Conservation (phyloP, 345 rosid species). For the Eucalyptus urophylla region DNA sequence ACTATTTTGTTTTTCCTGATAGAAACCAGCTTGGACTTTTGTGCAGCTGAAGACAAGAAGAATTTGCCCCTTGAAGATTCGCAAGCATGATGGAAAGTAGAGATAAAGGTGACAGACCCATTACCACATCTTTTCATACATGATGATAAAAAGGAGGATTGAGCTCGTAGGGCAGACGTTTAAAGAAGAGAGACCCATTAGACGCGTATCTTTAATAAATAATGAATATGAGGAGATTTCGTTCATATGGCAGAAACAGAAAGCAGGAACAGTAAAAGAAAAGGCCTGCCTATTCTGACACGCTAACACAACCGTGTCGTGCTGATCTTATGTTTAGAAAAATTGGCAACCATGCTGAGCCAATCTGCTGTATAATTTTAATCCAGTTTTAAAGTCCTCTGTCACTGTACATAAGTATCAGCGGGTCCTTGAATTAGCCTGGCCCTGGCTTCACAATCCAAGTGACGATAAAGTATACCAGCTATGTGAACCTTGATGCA, state of each 20-base stretch:
- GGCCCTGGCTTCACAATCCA: neutral
- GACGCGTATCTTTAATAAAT: neutral
- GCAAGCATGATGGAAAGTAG: conserved; percentile 6
- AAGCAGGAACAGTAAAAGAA: neutral
- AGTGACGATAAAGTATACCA: neutral
- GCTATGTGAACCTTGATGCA: neutral
- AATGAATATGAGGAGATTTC: neutral
- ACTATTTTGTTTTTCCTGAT: neutral
- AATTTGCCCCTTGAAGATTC: conserved; percentile 8
- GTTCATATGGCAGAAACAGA: neutral
- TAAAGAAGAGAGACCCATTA: neutral
- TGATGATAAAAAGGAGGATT: neutral
- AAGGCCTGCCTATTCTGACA: neutral
- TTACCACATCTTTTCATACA: neutral
- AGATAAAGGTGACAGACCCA: conserved; percentile 6
- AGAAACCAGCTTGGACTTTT: conserved; percentile 14
- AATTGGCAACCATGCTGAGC: neutral
- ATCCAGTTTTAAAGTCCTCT: neutral
- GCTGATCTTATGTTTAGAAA: neutral
- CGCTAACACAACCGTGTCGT: neutral
- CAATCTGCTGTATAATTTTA: neutral
- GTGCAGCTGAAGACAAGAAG: conserved; percentile 9
- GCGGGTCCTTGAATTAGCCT: neutral
- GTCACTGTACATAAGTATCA: neutral
- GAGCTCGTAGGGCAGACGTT: neutral